Base-by-base conservation (phyloP, 352 stramenopile genomes). In the Globisporangium alternatum region DNA sequence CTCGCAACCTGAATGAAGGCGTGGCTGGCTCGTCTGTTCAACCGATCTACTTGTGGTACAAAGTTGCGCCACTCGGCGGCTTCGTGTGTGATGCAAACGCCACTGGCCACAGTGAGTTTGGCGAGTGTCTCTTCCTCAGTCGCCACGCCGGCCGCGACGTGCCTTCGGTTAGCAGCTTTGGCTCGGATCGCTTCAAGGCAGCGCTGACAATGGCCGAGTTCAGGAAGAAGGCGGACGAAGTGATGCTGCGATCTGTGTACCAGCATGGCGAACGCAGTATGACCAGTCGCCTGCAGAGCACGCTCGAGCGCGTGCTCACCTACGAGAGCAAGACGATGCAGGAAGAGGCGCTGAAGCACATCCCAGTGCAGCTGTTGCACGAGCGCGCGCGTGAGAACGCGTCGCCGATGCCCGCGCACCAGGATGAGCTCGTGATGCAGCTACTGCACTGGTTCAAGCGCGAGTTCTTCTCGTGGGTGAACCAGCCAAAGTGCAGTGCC, bases 391-490 rank as follows among this genome's bases (percentile, higher is more conserved):
- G 69, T 31, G 73, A 71, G 3, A 90, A 93, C 51, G 57, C 71
- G 8, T 71, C 72, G 1, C 79, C 80, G 17, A 80, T 78, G 62
- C 64, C 79, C 3, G 60, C 59, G 12, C 88, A 80, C 39, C 71
- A 89, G 43, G 81, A 94, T 30, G 87, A 93, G 54, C 69, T 95
- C 3, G 60, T 92, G 13, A 85, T 79, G 65, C 83, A 92, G 43
- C 62, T 97, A 30, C 67, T 94, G 2, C 76, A 87, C 39, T 97
- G 89, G 89, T 97, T 97, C 63, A 97, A 97, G 72, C 59, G 60
- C 33, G 88, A 97, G 33, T 97, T 97, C 60, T 97, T 97, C 48
- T 74, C 87, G 31, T 97, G 90, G 90, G 93, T 90, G 74, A 96
- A 97, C 63, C 72, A 93, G 48, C 88, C 88, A 17, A 66, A 69